Evolutionary conservation across 2,329 filamentous ascomycete genomes (phyloP).

Genomic region (Ascochyta lentis): DNA sequence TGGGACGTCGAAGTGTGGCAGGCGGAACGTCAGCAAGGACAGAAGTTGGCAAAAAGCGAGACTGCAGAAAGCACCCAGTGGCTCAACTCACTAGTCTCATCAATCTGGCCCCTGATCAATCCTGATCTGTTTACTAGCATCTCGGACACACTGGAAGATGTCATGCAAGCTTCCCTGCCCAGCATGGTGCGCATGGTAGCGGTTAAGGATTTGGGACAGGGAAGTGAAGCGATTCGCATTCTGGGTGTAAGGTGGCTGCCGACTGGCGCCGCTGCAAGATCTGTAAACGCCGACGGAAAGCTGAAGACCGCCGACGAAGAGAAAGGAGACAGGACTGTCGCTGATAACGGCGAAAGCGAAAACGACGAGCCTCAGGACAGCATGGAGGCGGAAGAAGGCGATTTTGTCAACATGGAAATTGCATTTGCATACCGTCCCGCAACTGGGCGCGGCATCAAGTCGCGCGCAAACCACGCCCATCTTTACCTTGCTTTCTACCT

Average conservation of each 20-base stretch:
- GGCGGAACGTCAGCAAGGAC: slow-evolving; percentile 63
- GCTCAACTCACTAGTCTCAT: slow-evolving; percentile 72
- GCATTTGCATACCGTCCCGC: slow-evolving; percentile 75
- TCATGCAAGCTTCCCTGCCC: slow-evolving; percentile 79
- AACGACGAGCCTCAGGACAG: slow-evolving; percentile 44
- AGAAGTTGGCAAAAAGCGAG: slow-evolving; percentile 53
- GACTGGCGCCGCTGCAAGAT: slow-evolving; percentile 69
- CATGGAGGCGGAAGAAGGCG: slow-evolving; percentile 78
- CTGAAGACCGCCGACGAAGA: slow-evolving; percentile 57
- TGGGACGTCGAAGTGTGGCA: slow-evolving; percentile 76
- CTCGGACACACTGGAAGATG: slow-evolving; percentile 75
- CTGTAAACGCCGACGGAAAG: slow-evolving; percentile 66
- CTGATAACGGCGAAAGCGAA: slow-evolving; percentile 52
- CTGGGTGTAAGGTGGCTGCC: slow-evolving; percentile 76
- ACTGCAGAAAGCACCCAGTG: slow-evolving; percentile 72
- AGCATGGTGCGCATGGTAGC: slow-evolving; percentile 75
- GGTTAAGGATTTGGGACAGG: slow-evolving; percentile 77
- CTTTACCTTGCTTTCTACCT: slow-evolving; percentile 76
- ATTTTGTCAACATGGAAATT: slow-evolving; percentile 79
- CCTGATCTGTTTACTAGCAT: slow-evolving; percentile 74
- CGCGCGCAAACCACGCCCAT: slow-evolving; percentile 75
- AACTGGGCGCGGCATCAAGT: slow-evolving; percentile 64
- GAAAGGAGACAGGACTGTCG: slow-evolving; percentile 60
- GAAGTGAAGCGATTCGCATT: slow-evolving; percentile 73
- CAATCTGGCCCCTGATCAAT: slow-evolving; percentile 77